Evolutionary conservation across 2,329 filamentous ascomycete species (phyloP).

Genomic region (Beauveria varroae): DNA sequence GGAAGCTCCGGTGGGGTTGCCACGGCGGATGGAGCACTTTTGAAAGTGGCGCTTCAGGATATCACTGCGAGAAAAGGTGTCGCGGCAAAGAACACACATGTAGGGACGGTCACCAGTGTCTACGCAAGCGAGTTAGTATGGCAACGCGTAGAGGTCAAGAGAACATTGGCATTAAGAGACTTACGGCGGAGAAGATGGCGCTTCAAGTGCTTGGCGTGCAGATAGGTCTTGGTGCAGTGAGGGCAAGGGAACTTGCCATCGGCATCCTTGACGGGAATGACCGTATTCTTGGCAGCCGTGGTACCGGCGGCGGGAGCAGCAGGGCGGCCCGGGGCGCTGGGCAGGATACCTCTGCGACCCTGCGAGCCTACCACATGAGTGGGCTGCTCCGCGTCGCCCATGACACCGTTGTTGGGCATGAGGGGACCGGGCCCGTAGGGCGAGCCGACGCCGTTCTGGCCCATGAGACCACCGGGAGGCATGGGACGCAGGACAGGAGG

Average conservation of each 20-base stretch:
- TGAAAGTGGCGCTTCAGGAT: slow-evolving; percentile 98
- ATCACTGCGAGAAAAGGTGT: slow-evolving; percentile 96
- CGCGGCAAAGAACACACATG: slow-evolving; percentile 95
- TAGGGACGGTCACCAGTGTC: slow-evolving; percentile 97
- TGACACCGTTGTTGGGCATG: slow-evolving; percentile 49
- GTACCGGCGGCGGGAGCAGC: slow-evolving; percentile 66
- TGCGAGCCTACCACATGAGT: slow-evolving; percentile 94
- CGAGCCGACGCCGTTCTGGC: slow-evolving; percentile 48
- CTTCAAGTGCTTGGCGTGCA: slow-evolving; percentile 96
- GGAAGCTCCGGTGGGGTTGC: slow-evolving; percentile 89
- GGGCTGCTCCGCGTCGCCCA: slow-evolving; percentile 55
- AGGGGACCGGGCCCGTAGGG: slow-evolving; percentile 53
- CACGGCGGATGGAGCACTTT: slow-evolving; percentile 94
- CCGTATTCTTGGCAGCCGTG: slow-evolving; percentile 64
- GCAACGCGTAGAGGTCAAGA: neutral
- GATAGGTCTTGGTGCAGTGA: slow-evolving; percentile 96
- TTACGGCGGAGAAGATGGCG: slow-evolving; percentile 92
- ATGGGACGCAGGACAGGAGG: slow-evolving; percentile 61
- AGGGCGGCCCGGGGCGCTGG: slow-evolving; percentile 80
- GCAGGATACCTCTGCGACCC: slow-evolving; percentile 82
- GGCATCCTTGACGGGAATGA: slow-evolving; percentile 88
- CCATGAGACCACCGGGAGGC: slow-evolving; percentile 58
- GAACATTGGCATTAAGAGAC: slow-evolving; percentile 34
- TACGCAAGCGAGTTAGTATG: slow-evolving; percentile 27
- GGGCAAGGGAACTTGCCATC: slow-evolving; percentile 98